Base-by-base conservation (phyloP, 192 early-diverging fungal genomes). In the Coemansia erecta region DNA sequence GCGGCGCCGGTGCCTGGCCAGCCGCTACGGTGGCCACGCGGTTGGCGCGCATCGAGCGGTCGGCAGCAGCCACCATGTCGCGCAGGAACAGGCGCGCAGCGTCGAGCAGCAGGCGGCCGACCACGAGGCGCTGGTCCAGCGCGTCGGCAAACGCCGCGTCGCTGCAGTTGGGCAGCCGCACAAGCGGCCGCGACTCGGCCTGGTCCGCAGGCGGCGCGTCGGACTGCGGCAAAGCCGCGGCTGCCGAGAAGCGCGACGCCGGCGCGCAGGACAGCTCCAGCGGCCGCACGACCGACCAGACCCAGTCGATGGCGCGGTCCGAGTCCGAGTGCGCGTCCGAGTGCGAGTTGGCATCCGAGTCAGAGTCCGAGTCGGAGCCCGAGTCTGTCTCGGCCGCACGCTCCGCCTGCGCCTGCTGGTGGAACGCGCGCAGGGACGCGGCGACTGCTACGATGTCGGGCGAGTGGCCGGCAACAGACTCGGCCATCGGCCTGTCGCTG, bases 21-120 rank as follows among this genome's bases (percentile, higher is more conserved):
- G 31, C 37, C 58, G 19, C 31, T 12, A 31, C 22, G 18, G 51
- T 31, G 8, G 66, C 63, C 17, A 56, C 58, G 7, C 53, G 58
- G 53, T 80, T 66, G 18, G 31, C 35, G 51, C 77, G 77, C 64
- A 73, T 60, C 46, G 57, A 12, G 19, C 42, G 46, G 31, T 70
- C 67, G 2, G 77, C 58, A 2, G 70, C 63, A 18, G 56, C 39
- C 28, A 80, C 45, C 17, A 80, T 45, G 17, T 80, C 71, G 15
- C 72, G 62, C 26, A 80, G 58, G 52, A 80, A 80, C 67, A 80
- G 45, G 40, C 48, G 69, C n/a, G 66, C 51, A 24, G 63, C 57
- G 26, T 73, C 71, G 31, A 70, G 51, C 10, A 80, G 53, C 40
- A 80, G 64, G 37, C 44, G 48, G 10, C 77, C 77, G 4, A 80